A percentile compares a stretch with the other conserved stretches of the same genome.
phyloP scores from a whole-genome alignment of 179 eudicot genomes.

The Patellifolia procumbens region DNA sequence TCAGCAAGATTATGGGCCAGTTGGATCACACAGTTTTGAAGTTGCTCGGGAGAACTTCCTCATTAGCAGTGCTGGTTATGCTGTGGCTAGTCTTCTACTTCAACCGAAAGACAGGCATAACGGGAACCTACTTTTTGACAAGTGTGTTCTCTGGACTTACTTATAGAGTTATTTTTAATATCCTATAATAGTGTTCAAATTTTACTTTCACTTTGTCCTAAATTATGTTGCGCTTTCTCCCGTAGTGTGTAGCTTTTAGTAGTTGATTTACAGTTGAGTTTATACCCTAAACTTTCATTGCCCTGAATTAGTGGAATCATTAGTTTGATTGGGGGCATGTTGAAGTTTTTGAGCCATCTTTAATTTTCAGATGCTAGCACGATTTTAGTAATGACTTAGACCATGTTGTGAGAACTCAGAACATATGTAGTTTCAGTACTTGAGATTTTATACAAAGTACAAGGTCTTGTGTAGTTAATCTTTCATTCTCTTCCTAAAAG shows the following conservation, averaged over 20 bases:
- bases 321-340: background rate
- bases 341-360: background rate
- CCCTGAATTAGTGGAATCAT: background rate
- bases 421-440: background rate
- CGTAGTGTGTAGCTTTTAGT: background rate
- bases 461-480: no score
- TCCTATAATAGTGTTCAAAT: background rate
- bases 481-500: background rate
- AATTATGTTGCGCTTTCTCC: background rate
- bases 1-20: constrained; percentile 97
- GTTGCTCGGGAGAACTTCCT: constrained; percentile 95
- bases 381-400: background rate
- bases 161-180: background rate
- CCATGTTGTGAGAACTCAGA: background rate
- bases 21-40: constrained; percentile 90
- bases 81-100: constrained; percentile 97
- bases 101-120: constrained; percentile 99
- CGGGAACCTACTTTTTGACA: constrained; percentile 96
- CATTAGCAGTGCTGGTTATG: constrained; percentile 98
- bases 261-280: background rate
- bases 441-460: no score
- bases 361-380: background rate
- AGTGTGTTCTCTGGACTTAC: constrained; percentile 43
- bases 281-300: background rate
- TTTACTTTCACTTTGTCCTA: background rate